Evolutionary conservation across 1,284 basidiomycete genomes (phyloP), one percentile per base, ranked within the genome.

Genomic region (Austroboletus niveus): DNA sequence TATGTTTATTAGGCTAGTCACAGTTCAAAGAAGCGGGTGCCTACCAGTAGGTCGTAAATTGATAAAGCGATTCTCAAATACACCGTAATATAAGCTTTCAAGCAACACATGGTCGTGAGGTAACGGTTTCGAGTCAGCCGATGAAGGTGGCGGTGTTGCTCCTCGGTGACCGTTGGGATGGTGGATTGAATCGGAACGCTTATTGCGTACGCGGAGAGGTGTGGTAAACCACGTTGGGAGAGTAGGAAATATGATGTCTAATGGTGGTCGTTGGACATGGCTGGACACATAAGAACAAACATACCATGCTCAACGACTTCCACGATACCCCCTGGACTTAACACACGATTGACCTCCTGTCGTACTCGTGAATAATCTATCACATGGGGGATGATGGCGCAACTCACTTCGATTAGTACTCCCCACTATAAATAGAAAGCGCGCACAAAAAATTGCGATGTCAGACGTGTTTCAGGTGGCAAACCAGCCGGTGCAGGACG

Each of bases 281-380:
- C 15, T 3, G 11, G 8, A 31, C 27, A 49, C 52, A 31, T 45
- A n/a, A 14, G 42, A 48, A 39, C 9, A 36, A 15, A 65, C 71
- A 50, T 55, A 85, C 86, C 87, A 64, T 88, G 82, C 69, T 89
- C 86, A 39, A 85, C 69, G 24, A 86, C 73, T 62, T 89, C 87
- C 15, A 87, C 74, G n/a, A 80, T 76, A 24, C 85, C 87, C 31
- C 82, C 84, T 12, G 84, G 83, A 53, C 77, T 72, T 53, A 89
- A 72, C 2, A 89, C 78, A 48, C 87, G 79, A 52, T 78, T 79
- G 22, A 89, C 74, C 72, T 89, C 87, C 86, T 89, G 43, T 38
- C 29, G 48, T 32, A 34, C 17, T 15, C 32, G 24, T 66, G 45
- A 61, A 24, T 11, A 24, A 47, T 38, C 8, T 29, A 9, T 20